These are phyloP conservation scores for Wallacemonas sp. DNA, from an alignment of 208 protist genomes.

Conservation along the genomic window DNA sequence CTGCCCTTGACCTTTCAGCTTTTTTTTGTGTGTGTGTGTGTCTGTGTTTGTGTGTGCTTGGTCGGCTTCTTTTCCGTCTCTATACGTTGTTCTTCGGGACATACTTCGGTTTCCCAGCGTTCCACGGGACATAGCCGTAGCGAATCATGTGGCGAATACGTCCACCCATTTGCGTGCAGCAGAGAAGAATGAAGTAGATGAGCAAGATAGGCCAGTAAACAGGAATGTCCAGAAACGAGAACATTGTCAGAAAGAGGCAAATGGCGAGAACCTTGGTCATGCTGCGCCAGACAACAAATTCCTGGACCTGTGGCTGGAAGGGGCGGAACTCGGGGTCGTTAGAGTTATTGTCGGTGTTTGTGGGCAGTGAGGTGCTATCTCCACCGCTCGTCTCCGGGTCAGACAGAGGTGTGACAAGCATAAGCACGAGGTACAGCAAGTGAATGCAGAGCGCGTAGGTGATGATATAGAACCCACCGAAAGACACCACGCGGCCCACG, in stretches of 20 bases:
- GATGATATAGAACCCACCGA: constrained; percentile 95
- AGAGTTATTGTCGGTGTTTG: constrained; percentile 55
- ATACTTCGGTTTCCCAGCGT: constrained; percentile 79
- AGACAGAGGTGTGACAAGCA: constrained; percentile 94
- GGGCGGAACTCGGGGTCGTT: constrained; percentile 87
- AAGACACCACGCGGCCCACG: constrained; percentile 64
- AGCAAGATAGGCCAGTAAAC: constrained; percentile 99
- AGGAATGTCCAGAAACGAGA: constrained; percentile 95
- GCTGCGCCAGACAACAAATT: constrained; percentile 97
- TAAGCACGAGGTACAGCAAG: constrained; percentile 94
- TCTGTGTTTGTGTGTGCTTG: too few relatives aligned
- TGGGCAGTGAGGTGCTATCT: constrained; percentile 55
- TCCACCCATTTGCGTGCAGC: constrained; percentile 92
- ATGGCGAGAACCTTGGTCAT: constrained; percentile 84
- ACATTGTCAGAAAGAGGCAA: constrained; percentile 92
- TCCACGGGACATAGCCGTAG: constrained; percentile 94
- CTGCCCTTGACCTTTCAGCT: too few relatives aligned
- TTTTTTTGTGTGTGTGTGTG: too few relatives aligned
- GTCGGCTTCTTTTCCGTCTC: not conserved
- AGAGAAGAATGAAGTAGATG: constrained; percentile 96
- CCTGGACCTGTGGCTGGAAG: constrained; percentile 95
- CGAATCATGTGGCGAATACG: constrained; percentile 98
- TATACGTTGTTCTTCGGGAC: constrained; percentile 67
- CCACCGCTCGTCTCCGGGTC: constrained; percentile 71
- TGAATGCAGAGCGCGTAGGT: constrained; percentile 97